These are phyloP conservation scores for Solanum chacoense DNA, from an alignment of 305 asterid genomes.

Conservation along the genomic window DNA sequence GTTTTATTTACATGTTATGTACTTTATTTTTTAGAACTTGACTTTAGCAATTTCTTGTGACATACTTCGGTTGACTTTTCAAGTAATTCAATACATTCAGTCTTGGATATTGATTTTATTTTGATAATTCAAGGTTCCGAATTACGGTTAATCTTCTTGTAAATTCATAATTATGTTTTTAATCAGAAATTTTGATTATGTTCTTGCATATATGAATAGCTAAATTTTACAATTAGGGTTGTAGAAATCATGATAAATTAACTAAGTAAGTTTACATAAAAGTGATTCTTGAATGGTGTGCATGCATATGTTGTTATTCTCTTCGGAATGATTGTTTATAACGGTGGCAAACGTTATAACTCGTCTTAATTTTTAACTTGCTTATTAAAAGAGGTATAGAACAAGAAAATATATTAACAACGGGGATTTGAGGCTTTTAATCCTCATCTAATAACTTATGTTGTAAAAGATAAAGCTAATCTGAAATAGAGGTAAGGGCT, in stretches of 20 bases:
- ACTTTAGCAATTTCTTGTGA: not conserved
- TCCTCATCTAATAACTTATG: not conserved
- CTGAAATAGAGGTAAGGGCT: not conserved
- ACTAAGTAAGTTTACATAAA: not conserved
- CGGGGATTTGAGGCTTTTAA: not conserved
- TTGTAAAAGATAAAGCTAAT: no score
- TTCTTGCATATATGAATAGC: not conserved
- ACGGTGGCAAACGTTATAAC: not conserved
- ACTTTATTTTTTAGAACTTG: not conserved
- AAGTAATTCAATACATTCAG: not conserved
- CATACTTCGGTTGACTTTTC: not conserved
- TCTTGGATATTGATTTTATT: not conserved
- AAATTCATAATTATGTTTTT: no score
- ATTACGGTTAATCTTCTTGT: not conserved
- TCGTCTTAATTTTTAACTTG: not conserved
- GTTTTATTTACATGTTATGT: not conserved
- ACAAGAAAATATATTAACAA: not conserved
- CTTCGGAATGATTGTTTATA: no score
- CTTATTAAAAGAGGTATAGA: not conserved
- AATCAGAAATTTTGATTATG: not conserved
- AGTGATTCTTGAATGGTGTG: not conserved
- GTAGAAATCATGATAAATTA: not conserved
- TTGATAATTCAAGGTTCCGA: not conserved
- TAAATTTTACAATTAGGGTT: not conserved
- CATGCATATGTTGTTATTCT: not conserved